A percentile compares a stretch with the other conserved stretches of the same genome.
phyloP scores from a whole-genome alignment of 1,284 basidiomycete genomes.

The Xanthoconium separans region DNA sequence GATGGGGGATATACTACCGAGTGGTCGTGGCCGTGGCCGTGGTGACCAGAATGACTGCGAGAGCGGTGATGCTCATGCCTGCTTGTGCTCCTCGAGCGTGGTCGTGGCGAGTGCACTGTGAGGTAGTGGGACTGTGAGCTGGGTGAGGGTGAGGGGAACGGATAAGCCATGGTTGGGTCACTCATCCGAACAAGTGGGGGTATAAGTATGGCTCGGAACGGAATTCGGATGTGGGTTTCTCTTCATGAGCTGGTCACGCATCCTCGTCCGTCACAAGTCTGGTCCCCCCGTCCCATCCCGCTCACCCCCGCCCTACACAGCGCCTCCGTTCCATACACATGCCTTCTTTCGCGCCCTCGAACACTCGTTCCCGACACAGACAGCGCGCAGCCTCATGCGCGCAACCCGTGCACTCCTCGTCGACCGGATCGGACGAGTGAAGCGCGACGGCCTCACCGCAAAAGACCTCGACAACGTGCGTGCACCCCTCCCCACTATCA shows the following conservation, averaged over 20 bases:
- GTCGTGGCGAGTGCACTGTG: not conserved
- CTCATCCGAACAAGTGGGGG: too few species aligned
- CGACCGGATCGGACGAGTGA: conserved; percentile 73
- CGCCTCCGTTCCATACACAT: conserved; percentile 61
- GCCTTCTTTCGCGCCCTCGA: conserved; percentile 67
- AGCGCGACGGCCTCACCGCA: conserved; percentile 70
- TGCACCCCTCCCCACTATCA: conserved; percentile 13
- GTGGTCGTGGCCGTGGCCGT: conserved; percentile 4
- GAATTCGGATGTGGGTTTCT: conserved; percentile 10
- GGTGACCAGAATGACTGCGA: conserved; percentile 12
- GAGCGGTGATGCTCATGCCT: conserved; percentile 15
- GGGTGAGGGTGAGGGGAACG: conserved; percentile 6
- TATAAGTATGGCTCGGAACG: conserved; percentile 2
- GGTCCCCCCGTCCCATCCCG: conserved; percentile 14
- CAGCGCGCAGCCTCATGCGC: conserved; percentile 81
- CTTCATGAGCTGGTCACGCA: conserved; percentile 17
- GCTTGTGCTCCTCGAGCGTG: conserved; percentile 18
- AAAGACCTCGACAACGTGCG: conserved; percentile 92
- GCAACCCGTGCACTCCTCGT: conserved; percentile 81
- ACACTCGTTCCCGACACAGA: conserved; percentile 65
- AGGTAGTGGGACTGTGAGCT: conserved; percentile 2
- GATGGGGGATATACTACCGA: not conserved
- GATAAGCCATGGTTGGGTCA: conserved; percentile 6
- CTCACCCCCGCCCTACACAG: conserved; percentile 36
- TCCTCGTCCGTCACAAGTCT: conserved; percentile 16